A percentile compares a stretch with the other conserved stretches of the same genome.
phyloP scores from a whole-genome alignment of 164 flowering plant species.

The Sedum album region DNA sequence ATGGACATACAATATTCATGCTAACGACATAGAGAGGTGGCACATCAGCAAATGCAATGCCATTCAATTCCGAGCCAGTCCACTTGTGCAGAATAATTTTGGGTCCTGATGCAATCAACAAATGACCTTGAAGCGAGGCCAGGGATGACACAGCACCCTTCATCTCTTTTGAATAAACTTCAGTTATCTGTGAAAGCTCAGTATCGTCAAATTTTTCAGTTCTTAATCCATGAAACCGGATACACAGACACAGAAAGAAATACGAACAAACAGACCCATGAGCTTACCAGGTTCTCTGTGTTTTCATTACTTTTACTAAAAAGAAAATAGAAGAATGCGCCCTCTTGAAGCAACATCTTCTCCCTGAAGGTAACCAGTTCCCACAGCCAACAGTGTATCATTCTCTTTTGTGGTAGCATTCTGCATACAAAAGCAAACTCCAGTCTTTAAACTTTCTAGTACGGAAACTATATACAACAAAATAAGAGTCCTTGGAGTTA shows the following conservation, averaged over 20 bases:
- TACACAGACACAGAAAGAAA: background rate
- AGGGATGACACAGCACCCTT: slow-evolving; percentile 97
- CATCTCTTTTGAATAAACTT: slow-evolving; percentile 89
- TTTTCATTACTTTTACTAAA: slow-evolving; percentile 56
- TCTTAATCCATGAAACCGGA: background rate
- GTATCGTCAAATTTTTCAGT: background rate
- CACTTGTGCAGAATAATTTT: slow-evolving; percentile 90
- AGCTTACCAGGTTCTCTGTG: slow-evolving; percentile 54
- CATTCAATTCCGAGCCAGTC: slow-evolving; percentile 89
- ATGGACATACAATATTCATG: slow-evolving; percentile 78
- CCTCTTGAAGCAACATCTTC: slow-evolving; percentile 99
- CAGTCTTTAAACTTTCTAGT: background rate
- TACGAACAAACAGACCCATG: background rate
- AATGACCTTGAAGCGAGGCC: slow-evolving; percentile 92
- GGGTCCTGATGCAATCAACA: slow-evolving; percentile 93
- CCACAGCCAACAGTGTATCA: slow-evolving; percentile 90
- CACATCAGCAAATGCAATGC: slow-evolving; percentile 87
- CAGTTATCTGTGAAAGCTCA: slow-evolving; percentile 47
- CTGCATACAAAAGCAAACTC: slow-evolving; percentile 25
- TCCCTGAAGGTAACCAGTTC: slow-evolving; percentile 98
- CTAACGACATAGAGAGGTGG: slow-evolving; percentile 95
- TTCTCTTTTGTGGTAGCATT: slow-evolving; percentile 74
- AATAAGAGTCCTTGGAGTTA: background rate
- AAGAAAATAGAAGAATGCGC: slow-evolving; percentile 72
- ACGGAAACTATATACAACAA: background rate